Evolutionary conservation across 2,329 filamentous ascomycete species (phyloP).

Genomic region (Juglanconis sp.): DNA sequence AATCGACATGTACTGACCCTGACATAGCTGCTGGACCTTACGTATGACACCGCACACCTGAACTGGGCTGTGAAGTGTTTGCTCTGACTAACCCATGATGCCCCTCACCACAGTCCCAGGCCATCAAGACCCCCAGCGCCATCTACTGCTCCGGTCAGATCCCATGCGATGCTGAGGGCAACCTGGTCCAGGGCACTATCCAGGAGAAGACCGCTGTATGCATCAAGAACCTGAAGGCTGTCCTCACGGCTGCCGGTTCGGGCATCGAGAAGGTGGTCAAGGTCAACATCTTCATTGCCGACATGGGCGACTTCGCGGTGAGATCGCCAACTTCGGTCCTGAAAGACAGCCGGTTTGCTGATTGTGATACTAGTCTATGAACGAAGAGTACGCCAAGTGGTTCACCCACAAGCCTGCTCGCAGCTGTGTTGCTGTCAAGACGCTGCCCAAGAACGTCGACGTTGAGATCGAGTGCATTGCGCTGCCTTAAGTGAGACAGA

Average conservation of each 20-base stretch:
- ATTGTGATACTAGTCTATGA: slow-evolving; percentile 60
- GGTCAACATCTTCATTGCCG: slow-evolving; percentile 84
- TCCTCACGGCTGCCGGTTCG: slow-evolving; percentile 78
- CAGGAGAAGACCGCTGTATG: slow-evolving; percentile 60
- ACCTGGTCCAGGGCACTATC: slow-evolving; percentile 57
- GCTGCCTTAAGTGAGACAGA: slow-evolving; percentile 45
- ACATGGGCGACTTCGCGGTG: slow-evolving; percentile 82
- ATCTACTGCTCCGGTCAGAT: slow-evolving; percentile 71
- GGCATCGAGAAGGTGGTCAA: slow-evolving; percentile 80
- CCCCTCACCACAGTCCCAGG: slow-evolving; percentile 53
- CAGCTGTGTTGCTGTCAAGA: slow-evolving; percentile 86
- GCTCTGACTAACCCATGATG: not conserved
- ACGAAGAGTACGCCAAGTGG: slow-evolving; percentile 79
- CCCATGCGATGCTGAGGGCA: slow-evolving; percentile 58
- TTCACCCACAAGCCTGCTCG: slow-evolving; percentile 82
- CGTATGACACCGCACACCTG: slow-evolving; percentile 38
- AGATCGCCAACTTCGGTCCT: slow-evolving; percentile 22
- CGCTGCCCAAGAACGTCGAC: slow-evolving; percentile 79
- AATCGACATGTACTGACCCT: slow-evolving; percentile 10
- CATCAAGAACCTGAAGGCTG: slow-evolving; percentile 77
- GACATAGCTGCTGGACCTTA: slow-evolving; percentile 59
- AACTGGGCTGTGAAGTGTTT: not conserved
- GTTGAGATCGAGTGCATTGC: slow-evolving; percentile 92
- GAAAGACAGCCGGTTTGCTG: not conserved
- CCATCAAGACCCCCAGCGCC: slow-evolving; percentile 61